Conservation (phyloP, 2,329 filamentous ascomycete genomes). For the Aquanectria penicillioides region DNA sequence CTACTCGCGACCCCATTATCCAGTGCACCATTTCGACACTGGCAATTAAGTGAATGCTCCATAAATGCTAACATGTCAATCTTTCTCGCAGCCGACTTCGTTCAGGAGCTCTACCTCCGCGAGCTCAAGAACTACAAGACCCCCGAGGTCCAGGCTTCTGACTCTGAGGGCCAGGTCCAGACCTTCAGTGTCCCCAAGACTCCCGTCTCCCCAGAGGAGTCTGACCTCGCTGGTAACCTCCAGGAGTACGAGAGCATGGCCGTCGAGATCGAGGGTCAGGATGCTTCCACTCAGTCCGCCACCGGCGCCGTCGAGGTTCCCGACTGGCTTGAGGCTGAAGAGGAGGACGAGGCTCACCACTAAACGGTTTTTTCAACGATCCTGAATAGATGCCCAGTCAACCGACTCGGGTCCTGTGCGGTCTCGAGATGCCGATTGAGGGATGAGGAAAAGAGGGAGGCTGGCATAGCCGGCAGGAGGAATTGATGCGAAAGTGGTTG, state of each 20-base stretch:
- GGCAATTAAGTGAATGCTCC: not conserved
- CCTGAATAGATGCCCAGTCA: constrained; percentile 15
- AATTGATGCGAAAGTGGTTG: constrained; percentile 23
- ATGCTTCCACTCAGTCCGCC: constrained; percentile 67
- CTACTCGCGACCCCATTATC: not conserved
- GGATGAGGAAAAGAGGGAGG: constrained; percentile 31
- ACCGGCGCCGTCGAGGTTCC: constrained; percentile 66
- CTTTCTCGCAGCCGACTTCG: constrained; percentile 81
- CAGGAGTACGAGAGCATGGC: constrained; percentile 94
- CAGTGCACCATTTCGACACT: not conserved
- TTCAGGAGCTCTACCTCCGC: constrained; percentile 97
- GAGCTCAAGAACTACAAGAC: constrained; percentile 97
- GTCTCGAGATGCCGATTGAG: constrained; percentile 23
- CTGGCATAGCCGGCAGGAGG: constrained; percentile 22
- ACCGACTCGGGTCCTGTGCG: constrained; percentile 16
- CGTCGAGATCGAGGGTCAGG: constrained; percentile 93
- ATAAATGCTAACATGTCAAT: constrained; percentile 40
- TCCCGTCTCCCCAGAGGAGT: constrained; percentile 90
- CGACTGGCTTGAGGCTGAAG: constrained; percentile 88
- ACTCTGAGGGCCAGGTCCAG: constrained; percentile 90
- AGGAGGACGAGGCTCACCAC: constrained; percentile 65
- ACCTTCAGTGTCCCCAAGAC: constrained; percentile 84
- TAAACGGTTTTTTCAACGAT: constrained; percentile 47
- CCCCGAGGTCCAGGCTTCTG: constrained; percentile 81
- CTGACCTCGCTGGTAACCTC: constrained; percentile 89